phyloP scores from a whole-genome alignment of 1,284 basidiomycete genomes.

The Cutaneotrichosporon spelunceum region DNA sequence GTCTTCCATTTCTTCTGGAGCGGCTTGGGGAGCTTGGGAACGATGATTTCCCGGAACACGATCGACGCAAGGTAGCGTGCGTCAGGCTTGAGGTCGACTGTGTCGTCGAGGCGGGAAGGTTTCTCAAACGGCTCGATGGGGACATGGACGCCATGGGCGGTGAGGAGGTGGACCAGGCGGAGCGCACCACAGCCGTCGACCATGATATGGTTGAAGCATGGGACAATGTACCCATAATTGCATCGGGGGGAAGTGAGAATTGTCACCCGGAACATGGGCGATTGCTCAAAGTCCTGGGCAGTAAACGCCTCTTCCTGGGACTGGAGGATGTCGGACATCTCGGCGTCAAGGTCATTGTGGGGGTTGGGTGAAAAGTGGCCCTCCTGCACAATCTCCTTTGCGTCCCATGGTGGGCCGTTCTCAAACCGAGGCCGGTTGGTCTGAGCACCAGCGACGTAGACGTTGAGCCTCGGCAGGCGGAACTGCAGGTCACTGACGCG shows the following conservation, averaged over 20 bases:
- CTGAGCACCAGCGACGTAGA: constrained; percentile 14
- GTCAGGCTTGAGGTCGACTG: constrained; percentile 26
- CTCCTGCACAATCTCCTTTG: constrained; percentile 1
- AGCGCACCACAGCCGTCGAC: constrained; percentile 14
- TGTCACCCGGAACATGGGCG: constrained; percentile 15
- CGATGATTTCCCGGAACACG: constrained; percentile 33
- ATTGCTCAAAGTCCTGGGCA: constrained; percentile 3
- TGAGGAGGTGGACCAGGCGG: constrained; percentile 11
- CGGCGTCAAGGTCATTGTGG: background rate
- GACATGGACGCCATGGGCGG: background rate
- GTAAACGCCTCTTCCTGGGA: background rate
- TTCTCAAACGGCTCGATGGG: constrained; percentile 5
- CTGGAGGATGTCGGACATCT: background rate
- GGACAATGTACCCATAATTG: constrained; percentile 32
- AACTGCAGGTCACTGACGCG: constrained; percentile 32
- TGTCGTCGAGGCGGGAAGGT: constrained; percentile 28
- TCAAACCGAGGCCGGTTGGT: constrained; percentile 18
- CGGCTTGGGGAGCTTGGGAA: constrained; percentile 35
- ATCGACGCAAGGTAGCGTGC: constrained; percentile 28
- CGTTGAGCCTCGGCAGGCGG: constrained; percentile 33
- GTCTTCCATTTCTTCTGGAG: constrained; percentile 27
- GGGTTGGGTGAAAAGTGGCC: background rate
- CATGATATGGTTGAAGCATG: constrained; percentile 15
- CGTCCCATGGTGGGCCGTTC: constrained; percentile 3
- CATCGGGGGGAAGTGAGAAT: background rate